Evolutionary conservation across 2,329 filamentous ascomycete species (phyloP).

Genomic region (Arthrobotrys musiformis): DNA sequence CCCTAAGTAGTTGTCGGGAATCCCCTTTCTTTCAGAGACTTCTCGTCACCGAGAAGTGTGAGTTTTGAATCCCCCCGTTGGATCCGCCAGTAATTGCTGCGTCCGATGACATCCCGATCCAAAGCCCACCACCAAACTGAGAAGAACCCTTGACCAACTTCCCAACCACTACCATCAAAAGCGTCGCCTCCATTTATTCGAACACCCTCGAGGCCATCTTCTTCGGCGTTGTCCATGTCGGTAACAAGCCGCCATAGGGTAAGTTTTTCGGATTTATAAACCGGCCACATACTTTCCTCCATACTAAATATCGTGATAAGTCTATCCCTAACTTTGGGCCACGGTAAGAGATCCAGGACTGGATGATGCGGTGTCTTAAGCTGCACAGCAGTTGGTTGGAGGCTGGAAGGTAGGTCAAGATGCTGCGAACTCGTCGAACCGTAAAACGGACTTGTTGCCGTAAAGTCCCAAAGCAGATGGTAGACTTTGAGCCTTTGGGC

Average conservation of each 20-base stretch:
- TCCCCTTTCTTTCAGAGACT: not conserved
- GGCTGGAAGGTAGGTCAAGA: conserved; percentile 39
- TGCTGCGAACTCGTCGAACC: conserved; percentile 48
- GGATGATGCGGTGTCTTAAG: conserved; percentile 34
- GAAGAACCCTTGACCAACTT: conserved; percentile 43
- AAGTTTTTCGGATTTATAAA: conserved; percentile 42
- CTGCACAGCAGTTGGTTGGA: conserved; percentile 25
- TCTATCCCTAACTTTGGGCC: conserved; percentile 46
- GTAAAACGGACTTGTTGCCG: conserved; percentile 54
- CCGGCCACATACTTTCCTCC: conserved; percentile 42
- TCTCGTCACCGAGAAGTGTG: conserved; percentile 6
- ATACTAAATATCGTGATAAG: conserved; percentile 37
- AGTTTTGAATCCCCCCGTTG: conserved; percentile 40
- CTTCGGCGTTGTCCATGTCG: conserved; percentile 50
- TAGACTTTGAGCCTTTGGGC: conserved; percentile 51
- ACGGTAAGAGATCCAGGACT: conserved; percentile 31
- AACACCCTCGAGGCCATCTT: conserved; percentile 37
- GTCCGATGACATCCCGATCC: conserved; percentile 33
- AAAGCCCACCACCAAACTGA: conserved; percentile 48
- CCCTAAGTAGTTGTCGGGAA: conserved; percentile 27
- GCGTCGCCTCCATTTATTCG: conserved; percentile 36
- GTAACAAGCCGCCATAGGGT: conserved; percentile 31
- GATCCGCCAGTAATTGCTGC: conserved; percentile 42
- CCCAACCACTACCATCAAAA: conserved; percentile 42
- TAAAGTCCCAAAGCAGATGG: conserved; percentile 52